Conservation (phyloP, 2,329 filamentous ascomycete genomes). For the Ophiosphaerella korrae region DNA sequence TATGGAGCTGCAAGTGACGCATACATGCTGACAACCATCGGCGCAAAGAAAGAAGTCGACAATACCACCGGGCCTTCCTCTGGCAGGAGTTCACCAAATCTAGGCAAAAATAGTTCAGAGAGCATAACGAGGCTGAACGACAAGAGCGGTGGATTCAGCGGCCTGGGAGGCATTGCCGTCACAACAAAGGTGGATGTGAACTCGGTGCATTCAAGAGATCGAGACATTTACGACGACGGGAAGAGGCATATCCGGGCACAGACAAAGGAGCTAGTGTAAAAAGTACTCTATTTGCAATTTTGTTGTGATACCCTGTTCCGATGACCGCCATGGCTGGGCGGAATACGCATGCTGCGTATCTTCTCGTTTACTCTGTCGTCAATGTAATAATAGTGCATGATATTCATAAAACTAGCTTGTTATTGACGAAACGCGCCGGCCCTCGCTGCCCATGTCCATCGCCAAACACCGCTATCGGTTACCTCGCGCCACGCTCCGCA, state of each 20-base stretch:
- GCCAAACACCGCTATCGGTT: no score
- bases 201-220: neutral
- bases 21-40: constrained; percentile 18
- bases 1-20: constrained; percentile 2
- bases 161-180: constrained; percentile 9
- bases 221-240: constrained; percentile 1
- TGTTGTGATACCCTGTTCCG: neutral
- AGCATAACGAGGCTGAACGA: constrained; percentile 3
- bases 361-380: no score
- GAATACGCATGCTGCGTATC: no score
- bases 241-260: neutral
- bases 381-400: no score
- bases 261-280: constrained; percentile 2
- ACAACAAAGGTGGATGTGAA: constrained; percentile 19
- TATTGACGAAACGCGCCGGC: no score
- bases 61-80: constrained; percentile 2
- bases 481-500: no score
- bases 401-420: no score
- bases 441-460: no score
- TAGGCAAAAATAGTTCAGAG: constrained; percentile 3
- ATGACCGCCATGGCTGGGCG: no score
- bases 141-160: neutral
- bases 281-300: neutral
- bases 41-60: neutral
- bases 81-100: constrained; percentile 6